Evolutionary conservation across 495 filamentous ascomycete genomes (phyloP), one percentile per base, ranked within the genome.

Genomic region (Massariosphaeria phaeospora): DNA sequence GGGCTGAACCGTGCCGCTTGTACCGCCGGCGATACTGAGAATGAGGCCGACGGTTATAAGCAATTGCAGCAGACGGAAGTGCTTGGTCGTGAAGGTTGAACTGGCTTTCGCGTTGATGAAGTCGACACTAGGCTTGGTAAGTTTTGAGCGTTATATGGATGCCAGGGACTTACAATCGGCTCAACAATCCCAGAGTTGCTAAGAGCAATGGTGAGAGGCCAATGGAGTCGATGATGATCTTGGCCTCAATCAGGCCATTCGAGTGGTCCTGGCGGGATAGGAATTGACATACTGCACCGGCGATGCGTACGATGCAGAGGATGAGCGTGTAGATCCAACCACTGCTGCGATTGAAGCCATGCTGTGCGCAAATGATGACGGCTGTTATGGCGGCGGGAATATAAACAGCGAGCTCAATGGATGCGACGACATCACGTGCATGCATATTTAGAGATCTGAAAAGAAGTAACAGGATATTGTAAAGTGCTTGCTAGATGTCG

Each of bases 281-380:
- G 13, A 66, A 42, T 18, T 64, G 45, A 36, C 51, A 64, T 15
- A 52, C 27, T 5, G 64, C 36, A 17, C 64, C 64, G 15, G 43
- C 30, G 21, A 64, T 64, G 8, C 64, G 61, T 33, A 61, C 29
- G 11, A 57, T 17, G 27, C 55, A 63, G 26, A 66, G 61, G 7
- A 66, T 57, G 17, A 63, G 33, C 25, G 53, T 56, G 40, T 49
- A 66, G 29, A 66, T 66, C 61, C 61, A 66, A 24, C 64, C 64
- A 9, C 41, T 55, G 25, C 45, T 53, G 1, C 49, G 51, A 8
- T 41, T 29, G 54, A 66, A 66, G 31, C 64, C 64, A 40, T 64
- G 64, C 18, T 57, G 55, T 23, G 13, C 21, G 52, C 61, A 63
- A n/a, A 64, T 45, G 11, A 58, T 21, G 3, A 38, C n/a, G 23